Base-by-base conservation (phyloP, 2,329 filamentous ascomycete genomes). In the Aspergillus chevalieri region DNA sequence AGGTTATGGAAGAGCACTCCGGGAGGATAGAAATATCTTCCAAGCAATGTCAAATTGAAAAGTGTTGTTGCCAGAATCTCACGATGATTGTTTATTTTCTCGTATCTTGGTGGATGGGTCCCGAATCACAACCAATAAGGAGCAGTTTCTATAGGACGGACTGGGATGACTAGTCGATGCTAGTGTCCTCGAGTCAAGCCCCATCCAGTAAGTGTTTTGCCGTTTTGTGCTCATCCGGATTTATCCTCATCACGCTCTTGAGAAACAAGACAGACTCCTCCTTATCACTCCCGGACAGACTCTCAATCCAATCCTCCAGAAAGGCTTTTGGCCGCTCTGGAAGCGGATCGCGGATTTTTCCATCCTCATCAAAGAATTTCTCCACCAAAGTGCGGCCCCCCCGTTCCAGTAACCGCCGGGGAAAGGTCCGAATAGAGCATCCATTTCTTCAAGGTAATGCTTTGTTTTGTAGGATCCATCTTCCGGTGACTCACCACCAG, bases 161-260 rank as follows among this genome's bases (percentile, higher is more conserved):
- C 26, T 28, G 26, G 26, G 26, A 12, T 10, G 26, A 12, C 26
- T 30, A 30, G 26, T 30, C 4, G 26, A 30, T 4, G 26, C 26
- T 30, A 30, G 26, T 30, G 26, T 30, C 26, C 26, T 28, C 10
- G 12, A 12, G 26, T 55, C 55, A 59, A 22, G 51, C 51, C 33
- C 54, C 49, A 48, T 43, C 39, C 28, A 59, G 51, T n/a, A 57
- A 51, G 21, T 59, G 49, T n/a, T 24, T 49, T 6, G 56, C 48
- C 10, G 36, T 47, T 33, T 48, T 54, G 9, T 51, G 30, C 33
- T 56, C 53, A 41, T 52, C 47, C 4, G 55, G 55, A 44, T 54
- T 41, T 45, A 57, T 56, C 43, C 36, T 54, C 41, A 57, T 49
- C 49, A 55, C 52, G 21, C 49, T 48, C 34, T 49, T 38, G 30